Evolutionary conservation across 2,329 filamentous ascomycete genomes (phyloP).

Genomic region (Penicillium sp.): DNA sequence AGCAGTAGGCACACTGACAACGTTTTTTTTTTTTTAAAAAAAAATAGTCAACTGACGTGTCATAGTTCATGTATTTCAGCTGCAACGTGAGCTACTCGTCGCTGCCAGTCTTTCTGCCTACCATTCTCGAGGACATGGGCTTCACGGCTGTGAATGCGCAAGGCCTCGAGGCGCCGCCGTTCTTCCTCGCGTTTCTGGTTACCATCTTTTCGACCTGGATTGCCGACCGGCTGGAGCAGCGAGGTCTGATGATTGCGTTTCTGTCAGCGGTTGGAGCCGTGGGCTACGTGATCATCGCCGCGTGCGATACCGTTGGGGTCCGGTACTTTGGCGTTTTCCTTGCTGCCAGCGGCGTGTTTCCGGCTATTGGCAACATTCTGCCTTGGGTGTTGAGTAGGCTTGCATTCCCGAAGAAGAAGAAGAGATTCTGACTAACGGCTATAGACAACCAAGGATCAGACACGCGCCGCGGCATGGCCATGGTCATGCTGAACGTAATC

Average conservation of each 20-base stretch:
- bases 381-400: constrained; percentile 59
- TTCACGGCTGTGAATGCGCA: constrained; percentile 65
- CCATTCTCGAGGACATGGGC: constrained; percentile 63
- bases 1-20: constrained; percentile 29
- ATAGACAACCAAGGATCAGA: constrained; percentile 65
- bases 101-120: constrained; percentile 62
- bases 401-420: background rate
- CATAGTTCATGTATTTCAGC: constrained; percentile 55
- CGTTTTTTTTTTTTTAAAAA: too few relatives aligned
- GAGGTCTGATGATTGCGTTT: constrained; percentile 56
- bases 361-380: constrained; percentile 65
- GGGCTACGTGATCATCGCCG: constrained; percentile 64
- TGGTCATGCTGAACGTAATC: constrained; percentile 64
- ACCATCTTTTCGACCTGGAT: constrained; percentile 60
- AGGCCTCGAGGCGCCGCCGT: constrained; percentile 68
- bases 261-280: constrained; percentile 56
- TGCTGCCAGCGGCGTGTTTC: constrained; percentile 61
- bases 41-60: background rate
- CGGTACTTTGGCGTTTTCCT: constrained; percentile 53
- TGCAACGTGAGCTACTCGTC: constrained; percentile 64
- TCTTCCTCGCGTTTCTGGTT: constrained; percentile 62
- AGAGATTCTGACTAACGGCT: background rate
- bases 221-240: constrained; percentile 63
- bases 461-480: constrained; percentile 62
- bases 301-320: constrained; percentile 47